Percentiles rank a stretch among this genome's conserved stretches.
Conservation (phyloP, 1,284 basidiomycete genomes). For the Cryptococcus deneoformans region DNA sequence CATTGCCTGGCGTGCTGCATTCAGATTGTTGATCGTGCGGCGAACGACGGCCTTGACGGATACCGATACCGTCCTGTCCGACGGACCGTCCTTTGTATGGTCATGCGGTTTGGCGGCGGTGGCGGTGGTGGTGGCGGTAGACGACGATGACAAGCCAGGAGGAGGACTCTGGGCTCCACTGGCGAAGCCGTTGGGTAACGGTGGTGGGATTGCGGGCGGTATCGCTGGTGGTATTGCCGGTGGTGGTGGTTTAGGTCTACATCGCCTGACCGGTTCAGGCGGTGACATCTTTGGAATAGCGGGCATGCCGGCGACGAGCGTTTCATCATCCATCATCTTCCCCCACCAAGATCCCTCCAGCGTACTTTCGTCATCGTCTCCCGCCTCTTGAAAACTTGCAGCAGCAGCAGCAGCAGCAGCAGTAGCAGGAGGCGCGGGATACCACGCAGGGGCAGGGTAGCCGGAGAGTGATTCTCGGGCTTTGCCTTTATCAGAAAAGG, state of each 20-base stretch:
- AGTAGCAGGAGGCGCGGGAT: constrained; percentile 17
- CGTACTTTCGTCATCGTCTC: constrained; percentile 22
- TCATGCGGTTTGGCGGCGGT: not conserved
- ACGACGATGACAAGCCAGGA: not conserved
- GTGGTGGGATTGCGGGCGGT: not conserved
- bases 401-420: not conserved
- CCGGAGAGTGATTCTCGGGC: constrained; percentile 36
- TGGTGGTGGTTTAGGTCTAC: not conserved
- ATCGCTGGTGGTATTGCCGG: not conserved
- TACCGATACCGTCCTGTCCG: constrained; percentile 19
- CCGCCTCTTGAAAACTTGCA: too few species aligned
- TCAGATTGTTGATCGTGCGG: constrained; percentile 32
- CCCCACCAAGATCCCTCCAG: constrained; percentile 2
- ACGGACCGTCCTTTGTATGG: constrained; percentile 1
- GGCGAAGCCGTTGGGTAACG: constrained; percentile 3
- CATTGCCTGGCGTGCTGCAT: constrained; percentile 25
- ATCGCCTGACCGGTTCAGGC: constrained; percentile 1
- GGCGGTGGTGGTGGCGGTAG: not conserved
- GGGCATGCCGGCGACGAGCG: constrained; percentile 37
- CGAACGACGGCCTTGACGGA: constrained; percentile 31
- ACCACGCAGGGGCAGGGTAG: constrained; percentile 38
- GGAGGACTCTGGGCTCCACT: not conserved
- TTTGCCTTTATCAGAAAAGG: constrained; percentile 43
- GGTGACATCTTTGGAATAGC: constrained; percentile 34
- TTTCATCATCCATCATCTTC: constrained; percentile 33